Percentiles rank a stretch among this genome's conserved stretches.
Conservation (phyloP, 495 filamentous ascomycete genomes). For the Aspergillus indologenus region DNA sequence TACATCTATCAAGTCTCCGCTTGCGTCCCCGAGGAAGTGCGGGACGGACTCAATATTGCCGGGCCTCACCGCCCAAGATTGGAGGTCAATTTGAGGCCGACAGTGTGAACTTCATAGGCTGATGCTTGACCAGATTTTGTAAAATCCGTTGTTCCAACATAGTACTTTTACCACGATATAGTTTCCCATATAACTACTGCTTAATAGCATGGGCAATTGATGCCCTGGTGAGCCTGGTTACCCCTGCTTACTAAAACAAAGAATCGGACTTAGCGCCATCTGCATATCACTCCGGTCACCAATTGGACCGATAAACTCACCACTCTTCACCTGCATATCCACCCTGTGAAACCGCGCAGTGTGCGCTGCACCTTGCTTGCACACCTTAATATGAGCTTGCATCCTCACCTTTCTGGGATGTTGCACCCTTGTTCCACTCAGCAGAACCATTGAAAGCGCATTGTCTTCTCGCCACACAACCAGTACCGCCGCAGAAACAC, state of each 20-base stretch:
- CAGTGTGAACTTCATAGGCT: not conserved
- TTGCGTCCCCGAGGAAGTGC: constrained; percentile 14
- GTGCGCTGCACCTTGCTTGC: not conserved
- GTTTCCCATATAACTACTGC: too few species aligned
- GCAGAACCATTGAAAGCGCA: not conserved
- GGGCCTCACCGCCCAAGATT: constrained; percentile 24
- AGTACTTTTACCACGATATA: too few species aligned
- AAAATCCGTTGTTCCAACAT: too few species aligned
- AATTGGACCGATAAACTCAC: not conserved
- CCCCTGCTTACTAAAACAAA: not conserved
- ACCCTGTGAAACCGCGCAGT: not conserved
- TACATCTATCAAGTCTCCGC: not conserved
- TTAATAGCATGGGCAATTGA: not conserved
- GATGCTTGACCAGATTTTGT: too few species aligned
- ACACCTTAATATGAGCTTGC: not conserved
- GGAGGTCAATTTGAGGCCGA: not conserved
- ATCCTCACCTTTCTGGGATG: not conserved
- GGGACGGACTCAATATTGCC: constrained; percentile 37
- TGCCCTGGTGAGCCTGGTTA: not conserved
- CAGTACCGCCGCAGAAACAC: too few species aligned
- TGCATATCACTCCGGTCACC: not conserved
- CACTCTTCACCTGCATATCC: not conserved
- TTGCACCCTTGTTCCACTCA: constrained; percentile 1
- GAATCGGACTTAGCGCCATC: not conserved
- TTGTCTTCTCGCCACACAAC: not conserved